Percentiles rank a stretch among this genome's conserved stretches.
Conservation (phyloP, 768 basidiomycete genomes). For the Ramaria sp. region DNA sequence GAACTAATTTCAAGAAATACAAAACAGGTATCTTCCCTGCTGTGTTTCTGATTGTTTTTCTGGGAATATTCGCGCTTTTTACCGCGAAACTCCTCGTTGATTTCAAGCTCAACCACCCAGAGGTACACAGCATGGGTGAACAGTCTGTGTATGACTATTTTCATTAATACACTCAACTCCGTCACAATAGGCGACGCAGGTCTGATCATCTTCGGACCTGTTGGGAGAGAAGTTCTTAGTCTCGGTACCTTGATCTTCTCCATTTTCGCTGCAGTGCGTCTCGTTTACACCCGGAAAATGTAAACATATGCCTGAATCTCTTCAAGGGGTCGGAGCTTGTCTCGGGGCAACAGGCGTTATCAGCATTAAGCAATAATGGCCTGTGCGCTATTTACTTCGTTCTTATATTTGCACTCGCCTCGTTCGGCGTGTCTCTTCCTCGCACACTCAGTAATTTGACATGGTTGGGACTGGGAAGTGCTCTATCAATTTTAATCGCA, state of each 20-base stretch:
- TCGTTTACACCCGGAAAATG: neutral
- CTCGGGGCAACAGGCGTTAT: constrained; percentile 43
- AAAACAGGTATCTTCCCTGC: constrained; percentile 38
- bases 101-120: constrained; percentile 46
- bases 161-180: neutral
- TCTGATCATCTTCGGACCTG: constrained; percentile 35
- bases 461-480: constrained; percentile 38
- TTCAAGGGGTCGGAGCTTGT: constrained; percentile 36
- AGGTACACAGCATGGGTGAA: constrained; percentile 43
- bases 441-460: constrained; percentile 36
- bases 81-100: constrained; percentile 44
- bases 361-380: constrained; percentile 36
- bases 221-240: constrained; percentile 35
- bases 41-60: constrained; percentile 41
- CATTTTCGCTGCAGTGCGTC: constrained; percentile 33
- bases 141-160: neutral
- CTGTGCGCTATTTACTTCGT: constrained; percentile 36
- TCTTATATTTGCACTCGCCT: constrained; percentile 34
- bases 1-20: neutral
- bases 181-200: constrained; percentile 37
- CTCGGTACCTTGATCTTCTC: constrained; percentile 41
- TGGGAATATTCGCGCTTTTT: constrained; percentile 39
- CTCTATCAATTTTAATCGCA: constrained; percentile 30
- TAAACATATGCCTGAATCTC: neutral
- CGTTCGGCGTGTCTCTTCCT: constrained; percentile 33